Percentiles rank a stretch among this genome's conserved stretches.
Conservation (phyloP, 2,329 filamentous ascomycete species). For the Aspergillus pseudoviridinutans region DNA sequence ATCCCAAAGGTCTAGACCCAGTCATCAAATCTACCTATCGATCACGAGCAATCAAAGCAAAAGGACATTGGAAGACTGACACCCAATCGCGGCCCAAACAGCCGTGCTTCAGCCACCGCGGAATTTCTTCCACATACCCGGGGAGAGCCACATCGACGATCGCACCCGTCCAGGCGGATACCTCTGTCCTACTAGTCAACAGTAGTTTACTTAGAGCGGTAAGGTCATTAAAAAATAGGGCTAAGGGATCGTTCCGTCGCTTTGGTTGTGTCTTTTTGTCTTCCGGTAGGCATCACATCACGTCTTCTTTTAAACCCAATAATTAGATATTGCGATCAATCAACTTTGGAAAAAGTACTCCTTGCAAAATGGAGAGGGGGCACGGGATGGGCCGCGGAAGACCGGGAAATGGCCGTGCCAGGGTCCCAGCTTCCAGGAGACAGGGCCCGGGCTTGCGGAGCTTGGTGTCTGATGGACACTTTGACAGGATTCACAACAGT, state of each 20-base stretch:
- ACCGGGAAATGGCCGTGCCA: no score
- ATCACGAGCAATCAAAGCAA: background rate
- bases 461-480: background rate
- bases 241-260: background rate
- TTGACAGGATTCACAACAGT: background rate
- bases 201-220: no score
- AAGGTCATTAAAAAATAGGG: background rate
- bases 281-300: no score
- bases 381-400: background rate
- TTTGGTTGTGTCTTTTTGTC: background rate
- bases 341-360: background rate
- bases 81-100: background rate
- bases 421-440: no score
- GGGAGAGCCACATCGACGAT: slow-evolving; percentile 7
- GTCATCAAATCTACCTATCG: background rate
- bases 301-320: background rate
- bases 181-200: slow-evolving; percentile 3
- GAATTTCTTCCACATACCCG: background rate
- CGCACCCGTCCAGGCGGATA: slow-evolving; percentile 16
- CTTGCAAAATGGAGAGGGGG: background rate
- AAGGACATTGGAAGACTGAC: background rate
- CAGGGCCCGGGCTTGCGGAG: background rate
- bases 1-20: background rate
- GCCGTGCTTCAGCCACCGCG: background rate
- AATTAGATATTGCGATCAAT: background rate